These are phyloP conservation scores for Neonothopanus nambi DNA, from an alignment of 1,284 basidiomycete genomes.

Conservation along the genomic window DNA sequence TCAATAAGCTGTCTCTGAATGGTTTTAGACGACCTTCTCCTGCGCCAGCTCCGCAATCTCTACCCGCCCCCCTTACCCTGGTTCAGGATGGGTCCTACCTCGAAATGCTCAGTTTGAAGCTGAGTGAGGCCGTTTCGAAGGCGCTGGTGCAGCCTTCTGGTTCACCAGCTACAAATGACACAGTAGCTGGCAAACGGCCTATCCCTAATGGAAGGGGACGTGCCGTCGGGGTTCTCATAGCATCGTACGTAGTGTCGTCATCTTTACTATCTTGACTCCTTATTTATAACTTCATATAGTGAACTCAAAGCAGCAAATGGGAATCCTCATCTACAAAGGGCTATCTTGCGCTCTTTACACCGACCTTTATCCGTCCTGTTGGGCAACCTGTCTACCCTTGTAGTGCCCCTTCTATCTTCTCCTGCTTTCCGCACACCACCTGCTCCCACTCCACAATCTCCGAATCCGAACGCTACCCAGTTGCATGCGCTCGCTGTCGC, in stretches of 20 bases:
- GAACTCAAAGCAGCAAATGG: slow-evolving; percentile 65
- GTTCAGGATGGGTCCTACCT: slow-evolving; percentile 78
- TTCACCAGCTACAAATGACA: slow-evolving; percentile 47
- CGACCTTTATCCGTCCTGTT: slow-evolving; percentile 73
- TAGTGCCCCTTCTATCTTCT: slow-evolving; percentile 66
- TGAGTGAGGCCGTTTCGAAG: slow-evolving; percentile 80
- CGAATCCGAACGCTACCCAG: slow-evolving; percentile 65
- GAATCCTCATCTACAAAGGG: slow-evolving; percentile 64
- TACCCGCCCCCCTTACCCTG: slow-evolving; percentile 45
- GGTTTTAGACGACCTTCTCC: slow-evolving; percentile 54
- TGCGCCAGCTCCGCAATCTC: slow-evolving; percentile 36
- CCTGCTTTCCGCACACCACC: slow-evolving; percentile 56
- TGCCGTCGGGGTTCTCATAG: slow-evolving; percentile 64
- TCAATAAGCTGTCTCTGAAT: slow-evolving; percentile 58
- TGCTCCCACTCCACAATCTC: slow-evolving; percentile 48
- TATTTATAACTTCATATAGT: slow-evolving; percentile 36
- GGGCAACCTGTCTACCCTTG: slow-evolving; percentile 64
- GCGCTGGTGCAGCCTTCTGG: slow-evolving; percentile 66
- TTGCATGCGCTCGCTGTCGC: slow-evolving; percentile 67
- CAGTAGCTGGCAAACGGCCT: slow-evolving; percentile 61
- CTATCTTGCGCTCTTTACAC: slow-evolving; percentile 71
- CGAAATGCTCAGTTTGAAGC: slow-evolving; percentile 69
- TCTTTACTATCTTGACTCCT: slow-evolving; percentile 19
- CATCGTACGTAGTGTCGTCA: slow-evolving; percentile 49
- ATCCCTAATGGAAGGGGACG: slow-evolving; percentile 70